Percentiles rank a stretch among this genome's conserved stretches.
Evolutionary conservation across 176 grass and related monocot species (phyloP).

Genomic region (Oryza punctata): DNA sequence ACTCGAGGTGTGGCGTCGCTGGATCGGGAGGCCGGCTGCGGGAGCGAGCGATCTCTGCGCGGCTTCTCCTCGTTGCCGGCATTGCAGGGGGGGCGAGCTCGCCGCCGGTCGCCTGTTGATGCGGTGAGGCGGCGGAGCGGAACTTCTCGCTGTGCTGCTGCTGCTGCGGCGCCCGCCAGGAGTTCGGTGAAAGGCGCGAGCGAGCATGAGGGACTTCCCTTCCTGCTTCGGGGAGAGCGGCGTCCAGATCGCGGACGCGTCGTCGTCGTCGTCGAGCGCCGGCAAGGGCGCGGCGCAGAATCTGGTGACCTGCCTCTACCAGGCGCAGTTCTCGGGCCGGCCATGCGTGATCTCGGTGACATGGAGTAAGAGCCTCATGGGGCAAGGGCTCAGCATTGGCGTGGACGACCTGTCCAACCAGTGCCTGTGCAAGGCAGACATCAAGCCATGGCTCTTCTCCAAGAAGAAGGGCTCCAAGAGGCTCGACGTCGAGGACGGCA

Average conservation of each 20-base stretch:
- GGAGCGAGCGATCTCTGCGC: constrained; percentile 7
- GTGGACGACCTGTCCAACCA: constrained; percentile 54
- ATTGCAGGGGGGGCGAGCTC: constrained; percentile 26
- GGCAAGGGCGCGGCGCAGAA: constrained; percentile 57
- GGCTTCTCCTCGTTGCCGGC: not conserved
- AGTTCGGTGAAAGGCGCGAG: constrained; percentile 39
- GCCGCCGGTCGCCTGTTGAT: constrained; percentile 6
- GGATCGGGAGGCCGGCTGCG: constrained; percentile 33
- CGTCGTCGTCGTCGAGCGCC: constrained; percentile 44
- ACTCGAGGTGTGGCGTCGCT: constrained; percentile 27
- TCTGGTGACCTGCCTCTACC: constrained; percentile 79
- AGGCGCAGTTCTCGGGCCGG: constrained; percentile 50
- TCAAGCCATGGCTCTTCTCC: constrained; percentile 81
- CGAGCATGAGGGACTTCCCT: constrained; percentile 76
- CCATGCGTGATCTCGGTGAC: constrained; percentile 53
- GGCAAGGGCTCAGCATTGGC: constrained; percentile 67
- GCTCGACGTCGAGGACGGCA: constrained; percentile 56
- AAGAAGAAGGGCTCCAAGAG: constrained; percentile 72
- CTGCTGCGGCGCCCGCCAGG: constrained; percentile 1
- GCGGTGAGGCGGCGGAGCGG: constrained; percentile 6
- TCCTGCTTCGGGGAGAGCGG: constrained; percentile 93
- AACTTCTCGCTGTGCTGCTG: not conserved
- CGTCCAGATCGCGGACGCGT: constrained; percentile 69
- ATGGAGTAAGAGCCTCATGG: constrained; percentile 67
- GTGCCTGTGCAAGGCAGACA: constrained; percentile 67